Evolutionary conservation across 2,329 filamentous ascomycete species (phyloP), one percentile per base, ranked within the genome.

Genomic region (Neofusicoccum parvum): DNA sequence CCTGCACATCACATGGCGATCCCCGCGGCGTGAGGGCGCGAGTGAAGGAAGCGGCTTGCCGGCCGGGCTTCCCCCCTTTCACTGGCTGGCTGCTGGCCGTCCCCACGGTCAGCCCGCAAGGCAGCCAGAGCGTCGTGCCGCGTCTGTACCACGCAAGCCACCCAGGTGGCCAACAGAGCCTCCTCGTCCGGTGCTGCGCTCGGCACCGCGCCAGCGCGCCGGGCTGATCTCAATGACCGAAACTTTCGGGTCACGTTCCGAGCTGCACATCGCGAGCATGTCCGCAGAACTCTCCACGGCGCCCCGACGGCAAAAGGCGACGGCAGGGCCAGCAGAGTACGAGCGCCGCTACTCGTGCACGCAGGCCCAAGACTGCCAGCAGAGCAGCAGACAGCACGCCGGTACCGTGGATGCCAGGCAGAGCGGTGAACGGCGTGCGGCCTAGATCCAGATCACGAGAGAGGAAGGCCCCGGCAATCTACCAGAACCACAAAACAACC

Each of bases 161-260:
- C 54, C 39, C 37, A 41, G n/a, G 43, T 32, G 32, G 17, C 39
- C 27, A 50, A 50, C 50, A 50, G 54, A 50, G 46, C 46, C 48
- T 51, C 36, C 34, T 45, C 17, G 34, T 5, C 5, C 5, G 6
- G 27, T 7, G 27, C 27, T 32, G 27, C 27, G 5, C 17, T 46
- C 56, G 11, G 41, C 32, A 15, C 23, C 27, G 41, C n/a, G 41
- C 56, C 56, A 17, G 56, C 46, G n/a, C 45, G 20, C 34, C 49
- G 49, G 49, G 48, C 48, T 64, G 60, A 64, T 64, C 60, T 45
- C 14, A 64, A 64, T 64, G 62, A 64, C 50, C 49, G 39, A 54
- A 27, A 45, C 50, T 37, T 36, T 60, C 56, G 56, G 56, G 27
- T 37, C 43, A 7, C 56, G 27, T 60, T 36, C 56, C 56, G 56